Evolutionary conservation across 192 early-diverging fungal species (phyloP).

Genomic region (Cladochytrium replicatum): DNA sequence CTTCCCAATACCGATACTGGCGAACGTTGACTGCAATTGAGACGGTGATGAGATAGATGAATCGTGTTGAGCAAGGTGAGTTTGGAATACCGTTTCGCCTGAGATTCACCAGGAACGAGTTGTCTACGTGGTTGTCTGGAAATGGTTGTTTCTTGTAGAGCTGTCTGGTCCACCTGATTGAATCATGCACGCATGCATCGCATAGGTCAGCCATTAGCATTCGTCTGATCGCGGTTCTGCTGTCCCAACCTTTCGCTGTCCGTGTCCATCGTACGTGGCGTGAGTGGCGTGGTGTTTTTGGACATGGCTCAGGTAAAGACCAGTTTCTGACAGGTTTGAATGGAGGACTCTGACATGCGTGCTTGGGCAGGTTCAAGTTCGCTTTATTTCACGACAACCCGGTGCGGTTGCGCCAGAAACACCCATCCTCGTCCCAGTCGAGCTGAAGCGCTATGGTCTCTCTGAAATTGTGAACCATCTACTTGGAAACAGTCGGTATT

Average conservation of each 20-base stretch:
- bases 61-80: conserved; percentile 3
- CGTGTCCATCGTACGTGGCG: too few relatives aligned
- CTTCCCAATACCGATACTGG: conserved; percentile 69
- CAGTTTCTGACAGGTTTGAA: too few relatives aligned
- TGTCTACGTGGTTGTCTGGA: conserved; percentile 87
- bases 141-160: conserved; percentile 82
- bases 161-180: too few relatives aligned
- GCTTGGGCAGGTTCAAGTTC: conserved; percentile 56
- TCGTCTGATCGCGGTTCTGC: too few relatives aligned
- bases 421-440: conserved; percentile 77
- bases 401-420: conserved; percentile 70
- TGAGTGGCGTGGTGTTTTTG: too few relatives aligned
- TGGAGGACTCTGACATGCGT: too few relatives aligned
- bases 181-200: too few relatives aligned
- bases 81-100: conserved; percentile 67
- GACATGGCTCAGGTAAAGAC: too few relatives aligned
- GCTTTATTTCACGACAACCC: conserved; percentile 65
- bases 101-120: conserved; percentile 74
- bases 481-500: conserved; percentile 38
- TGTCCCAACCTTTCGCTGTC: too few relatives aligned
- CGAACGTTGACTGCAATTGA: conserved; percentile 61
- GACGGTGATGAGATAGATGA: conserved; percentile 4
- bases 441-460: conserved; percentile 76
- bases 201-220: too few relatives aligned
- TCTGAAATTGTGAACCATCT: conserved; percentile 93